phyloP scores from a whole-genome alignment of 2,329 filamentous ascomycete genomes.

The Nemania abortiva region DNA sequence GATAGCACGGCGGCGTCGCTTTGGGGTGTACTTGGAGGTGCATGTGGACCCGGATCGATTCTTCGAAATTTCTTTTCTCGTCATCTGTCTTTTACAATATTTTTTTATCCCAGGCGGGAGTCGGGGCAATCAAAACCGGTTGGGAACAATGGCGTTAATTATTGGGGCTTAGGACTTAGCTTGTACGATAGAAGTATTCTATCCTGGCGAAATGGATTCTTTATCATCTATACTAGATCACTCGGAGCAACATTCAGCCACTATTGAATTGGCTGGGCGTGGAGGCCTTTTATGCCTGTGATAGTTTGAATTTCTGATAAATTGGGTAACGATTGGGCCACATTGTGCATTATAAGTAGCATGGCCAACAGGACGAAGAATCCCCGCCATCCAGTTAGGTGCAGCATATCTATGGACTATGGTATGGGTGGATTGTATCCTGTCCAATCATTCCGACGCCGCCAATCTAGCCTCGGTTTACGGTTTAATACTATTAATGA shows the following conservation, averaged over 20 bases:
- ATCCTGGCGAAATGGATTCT: slow-evolving; percentile 33
- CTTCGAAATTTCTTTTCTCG: slow-evolving; percentile 36
- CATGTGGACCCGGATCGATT: slow-evolving; percentile 42
- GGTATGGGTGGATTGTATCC: slow-evolving; percentile 7
- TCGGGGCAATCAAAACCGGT: slow-evolving; percentile 39
- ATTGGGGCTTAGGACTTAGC: slow-evolving; percentile 35
- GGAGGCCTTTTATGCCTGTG: slow-evolving; percentile 35
- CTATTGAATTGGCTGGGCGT: slow-evolving; percentile 24
- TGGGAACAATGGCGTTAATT: slow-evolving; percentile 33
- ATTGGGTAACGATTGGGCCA: slow-evolving; percentile 45
- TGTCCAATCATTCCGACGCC: slow-evolving; percentile 21
- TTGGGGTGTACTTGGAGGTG: slow-evolving; percentile 43
- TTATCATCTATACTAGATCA: slow-evolving; percentile 10
- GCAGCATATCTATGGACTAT: neutral
- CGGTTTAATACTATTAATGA: neutral
- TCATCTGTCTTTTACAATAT: slow-evolving; percentile 35
- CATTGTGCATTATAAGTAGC: slow-evolving; percentile 20
- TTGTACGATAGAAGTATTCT: slow-evolving; percentile 41
- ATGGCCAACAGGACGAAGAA: slow-evolving; percentile 17
- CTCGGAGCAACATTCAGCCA: neutral
- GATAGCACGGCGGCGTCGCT: slow-evolving; percentile 33
- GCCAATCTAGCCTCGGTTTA: slow-evolving; percentile 13
- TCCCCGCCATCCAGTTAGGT: slow-evolving; percentile 20
- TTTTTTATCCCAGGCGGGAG: slow-evolving; percentile 38
- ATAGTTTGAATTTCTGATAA: slow-evolving; percentile 28